A percentile compares a stretch with the other conserved stretches of the same genome.
These are phyloP conservation scores for Fabrea salina DNA, from an alignment of 169 alveolate species.

Conservation along the genomic window DNA sequence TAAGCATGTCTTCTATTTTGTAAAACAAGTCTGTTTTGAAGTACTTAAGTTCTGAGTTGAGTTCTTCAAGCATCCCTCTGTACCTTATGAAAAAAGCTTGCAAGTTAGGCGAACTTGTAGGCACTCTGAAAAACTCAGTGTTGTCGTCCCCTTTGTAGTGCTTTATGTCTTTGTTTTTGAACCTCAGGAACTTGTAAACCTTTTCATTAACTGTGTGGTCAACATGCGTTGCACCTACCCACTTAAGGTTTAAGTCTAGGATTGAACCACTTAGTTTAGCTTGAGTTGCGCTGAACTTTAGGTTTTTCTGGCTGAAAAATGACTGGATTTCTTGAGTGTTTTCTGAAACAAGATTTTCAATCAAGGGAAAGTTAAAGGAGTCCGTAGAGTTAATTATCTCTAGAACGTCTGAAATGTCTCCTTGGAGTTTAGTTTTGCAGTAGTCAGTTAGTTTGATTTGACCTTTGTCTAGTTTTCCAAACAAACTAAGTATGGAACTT, in stretches of 20 bases:
- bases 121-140: neutral
- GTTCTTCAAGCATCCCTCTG: neutral
- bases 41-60: neutral
- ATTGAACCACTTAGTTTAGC: neutral
- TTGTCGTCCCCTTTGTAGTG: neutral
- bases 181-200: neutral
- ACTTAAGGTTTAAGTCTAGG: neutral
- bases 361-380: slow-evolving; percentile 12
- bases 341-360: neutral
- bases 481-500: neutral
- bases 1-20: neutral
- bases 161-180: neutral
- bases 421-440: neutral
- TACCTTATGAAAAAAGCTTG: neutral
- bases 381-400: neutral
- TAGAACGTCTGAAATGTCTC: slow-evolving; percentile 6
- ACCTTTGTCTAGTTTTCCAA: slow-evolving; percentile 16
- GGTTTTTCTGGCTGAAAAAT: neutral
- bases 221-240: neutral
- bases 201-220: neutral
- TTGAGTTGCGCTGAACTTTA: neutral
- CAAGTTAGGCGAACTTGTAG: neutral
- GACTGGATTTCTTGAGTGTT: neutral
- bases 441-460: neutral
- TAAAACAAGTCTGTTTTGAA: slow-evolving; percentile 8